phyloP scores from a whole-genome alignment of 1,284 basidiomycete genomes.

The Cerioporus squamosus region DNA sequence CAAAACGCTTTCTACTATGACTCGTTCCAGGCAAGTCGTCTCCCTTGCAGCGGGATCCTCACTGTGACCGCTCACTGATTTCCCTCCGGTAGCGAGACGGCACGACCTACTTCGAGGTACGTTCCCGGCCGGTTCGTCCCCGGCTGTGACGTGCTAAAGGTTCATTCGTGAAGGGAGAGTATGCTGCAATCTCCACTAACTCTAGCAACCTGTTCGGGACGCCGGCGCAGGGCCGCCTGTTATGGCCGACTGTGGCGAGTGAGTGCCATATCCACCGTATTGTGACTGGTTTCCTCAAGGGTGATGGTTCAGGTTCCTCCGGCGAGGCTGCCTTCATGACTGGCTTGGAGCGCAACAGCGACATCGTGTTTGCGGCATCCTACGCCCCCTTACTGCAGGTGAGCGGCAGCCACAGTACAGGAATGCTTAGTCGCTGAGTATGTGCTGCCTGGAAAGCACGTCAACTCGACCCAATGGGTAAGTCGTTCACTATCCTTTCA shows the following conservation, averaged over 20 bases:
- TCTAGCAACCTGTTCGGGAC: slow-evolving; percentile 55
- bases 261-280: background rate
- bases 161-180: slow-evolving; percentile 57
- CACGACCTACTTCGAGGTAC: slow-evolving; percentile 60
- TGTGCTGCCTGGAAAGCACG: slow-evolving; percentile 42
- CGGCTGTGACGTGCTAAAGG: background rate
- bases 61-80: background rate
- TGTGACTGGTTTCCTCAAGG: background rate
- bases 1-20: slow-evolving; percentile 69
- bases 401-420: slow-evolving; percentile 16
- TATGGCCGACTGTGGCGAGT: slow-evolving; percentile 64
- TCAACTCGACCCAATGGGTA: slow-evolving; percentile 61
- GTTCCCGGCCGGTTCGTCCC: background rate
- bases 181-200: slow-evolving; percentile 70
- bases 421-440: background rate
- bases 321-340: slow-evolving; percentile 79
- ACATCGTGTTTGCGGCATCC: slow-evolving; percentile 65
- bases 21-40: slow-evolving; percentile 44
- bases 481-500: slow-evolving; percentile 18
- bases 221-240: slow-evolving; percentile 52
- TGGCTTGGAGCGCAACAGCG: slow-evolving; percentile 62
- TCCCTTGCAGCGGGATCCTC: background rate
- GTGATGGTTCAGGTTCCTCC: slow-evolving; percentile 38
- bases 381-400: slow-evolving; percentile 70
- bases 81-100: slow-evolving; percentile 45